Conservation (phyloP, 2,329 filamentous ascomycete species). For the Apiospora kogelbergensis region DNA sequence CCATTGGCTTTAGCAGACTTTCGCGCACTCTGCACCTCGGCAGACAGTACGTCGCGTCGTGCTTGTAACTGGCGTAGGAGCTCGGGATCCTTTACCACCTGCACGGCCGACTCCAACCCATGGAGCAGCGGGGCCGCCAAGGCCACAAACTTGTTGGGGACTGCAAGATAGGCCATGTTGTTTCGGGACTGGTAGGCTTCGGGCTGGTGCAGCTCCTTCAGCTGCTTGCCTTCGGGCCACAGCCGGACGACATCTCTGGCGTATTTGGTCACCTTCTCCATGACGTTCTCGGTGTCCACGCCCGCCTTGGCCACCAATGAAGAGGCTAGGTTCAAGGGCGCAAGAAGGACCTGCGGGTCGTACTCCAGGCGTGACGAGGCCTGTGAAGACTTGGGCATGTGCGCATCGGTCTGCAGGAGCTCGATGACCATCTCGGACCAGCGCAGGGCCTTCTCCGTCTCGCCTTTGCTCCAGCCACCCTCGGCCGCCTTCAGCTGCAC, state of each 20-base stretch:
- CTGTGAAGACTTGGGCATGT: conserved; percentile 26
- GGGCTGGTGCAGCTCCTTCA: conserved; percentile 37
- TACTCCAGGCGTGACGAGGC: conserved; percentile 28
- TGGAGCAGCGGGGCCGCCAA: conserved; percentile 38
- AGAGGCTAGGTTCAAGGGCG: conserved; percentile 44
- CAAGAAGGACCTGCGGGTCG: conserved; percentile 44
- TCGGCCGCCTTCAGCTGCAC: conserved; percentile 43
- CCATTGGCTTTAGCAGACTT: conserved; percentile 21
- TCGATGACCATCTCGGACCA: conserved; percentile 50
- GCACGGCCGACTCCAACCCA: conserved; percentile 45
- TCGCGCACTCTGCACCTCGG: conserved; percentile 31
- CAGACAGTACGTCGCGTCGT: conserved; percentile 38
- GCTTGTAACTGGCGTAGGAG: conserved; percentile 38
- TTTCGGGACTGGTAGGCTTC: conserved; percentile 27
- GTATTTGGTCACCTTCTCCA: conserved; percentile 37
- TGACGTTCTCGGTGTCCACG: conserved; percentile 26
- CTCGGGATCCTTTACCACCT: conserved; percentile 38
- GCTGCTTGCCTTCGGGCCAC: conserved; percentile 40
- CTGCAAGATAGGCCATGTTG: conserved; percentile 33
- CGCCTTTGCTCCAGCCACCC: conserved; percentile 32
- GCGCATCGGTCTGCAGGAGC: conserved; percentile 45
- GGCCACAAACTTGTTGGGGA: conserved; percentile 35
- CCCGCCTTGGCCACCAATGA: conserved; percentile 35
- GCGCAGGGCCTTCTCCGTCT: conserved; percentile 42
- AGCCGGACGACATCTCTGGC: conserved; percentile 36